Conservation (phyloP, 371 early-diverging fungal genomes). For the Rhizopus delemar region DNA sequence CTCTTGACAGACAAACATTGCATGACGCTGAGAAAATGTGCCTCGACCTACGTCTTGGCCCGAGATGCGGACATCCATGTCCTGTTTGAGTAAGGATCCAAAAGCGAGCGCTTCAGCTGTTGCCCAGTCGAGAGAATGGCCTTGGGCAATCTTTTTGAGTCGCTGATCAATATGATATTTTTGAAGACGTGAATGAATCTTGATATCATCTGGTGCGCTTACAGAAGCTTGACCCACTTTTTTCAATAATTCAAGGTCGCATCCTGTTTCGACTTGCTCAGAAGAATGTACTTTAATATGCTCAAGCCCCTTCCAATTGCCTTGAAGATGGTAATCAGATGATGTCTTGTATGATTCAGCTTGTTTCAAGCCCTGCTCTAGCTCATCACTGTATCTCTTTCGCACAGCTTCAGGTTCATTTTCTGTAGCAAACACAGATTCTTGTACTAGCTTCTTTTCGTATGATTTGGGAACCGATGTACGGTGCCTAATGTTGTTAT, state of each 20-base stretch:
- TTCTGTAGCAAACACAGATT: constrained; percentile 36
- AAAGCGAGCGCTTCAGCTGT: constrained; percentile 94
- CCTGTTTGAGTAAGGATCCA: constrained; percentile 85
- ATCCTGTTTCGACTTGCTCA: constrained; percentile 53
- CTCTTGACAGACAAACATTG: constrained; percentile 84
- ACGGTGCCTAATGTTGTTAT: constrained; percentile 84
- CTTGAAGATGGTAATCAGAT: constrained; percentile 60
- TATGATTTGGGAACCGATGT: constrained; percentile 82
- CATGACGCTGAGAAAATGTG: constrained; percentile 96
- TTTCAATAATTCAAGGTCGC: constrained; percentile 54
- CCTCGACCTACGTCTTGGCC: constrained; percentile 98
- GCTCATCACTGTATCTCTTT: constrained; percentile 46
- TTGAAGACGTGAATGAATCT: constrained; percentile 80
- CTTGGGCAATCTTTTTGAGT: constrained; percentile 66
- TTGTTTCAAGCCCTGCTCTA: constrained; percentile 64
- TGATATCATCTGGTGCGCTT: constrained; percentile 61
- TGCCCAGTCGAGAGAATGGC: constrained; percentile 90
- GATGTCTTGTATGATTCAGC: constrained; percentile 45
- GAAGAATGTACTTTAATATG: constrained; percentile 39
- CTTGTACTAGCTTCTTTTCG: constrained; percentile 65
- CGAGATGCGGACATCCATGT: constrained; percentile 85
- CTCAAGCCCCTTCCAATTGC: constrained; percentile 71
- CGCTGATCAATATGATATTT: constrained; percentile 90
- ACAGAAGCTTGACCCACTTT: constrained; percentile 78
- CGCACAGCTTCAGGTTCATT: constrained; percentile 58